Conservation (phyloP, 768 basidiomycete species). For the Pulveroboletus sp. region DNA sequence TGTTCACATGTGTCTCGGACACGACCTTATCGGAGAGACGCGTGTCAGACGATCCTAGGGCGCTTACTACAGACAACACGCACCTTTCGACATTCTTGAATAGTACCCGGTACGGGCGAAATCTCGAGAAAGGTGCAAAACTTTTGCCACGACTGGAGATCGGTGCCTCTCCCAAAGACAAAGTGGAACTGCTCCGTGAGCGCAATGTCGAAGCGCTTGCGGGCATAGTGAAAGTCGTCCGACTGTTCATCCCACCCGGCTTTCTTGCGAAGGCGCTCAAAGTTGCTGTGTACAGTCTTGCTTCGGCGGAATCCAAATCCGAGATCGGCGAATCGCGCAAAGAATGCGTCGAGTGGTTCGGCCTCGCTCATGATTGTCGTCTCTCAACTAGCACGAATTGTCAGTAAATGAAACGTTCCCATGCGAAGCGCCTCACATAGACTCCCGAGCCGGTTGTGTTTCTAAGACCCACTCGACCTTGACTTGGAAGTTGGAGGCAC, state of each 20-base stretch:
- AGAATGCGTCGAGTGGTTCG: slow-evolving; percentile 25
- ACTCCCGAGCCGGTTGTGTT: no score
- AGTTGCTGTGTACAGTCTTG: slow-evolving; percentile 21
- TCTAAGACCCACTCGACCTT: no score
- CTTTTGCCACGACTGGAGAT: slow-evolving; percentile 24
- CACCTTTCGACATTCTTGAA: slow-evolving; percentile 18
- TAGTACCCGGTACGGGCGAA: slow-evolving; percentile 15
- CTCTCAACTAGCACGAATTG: no score
- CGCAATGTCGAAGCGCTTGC: slow-evolving; percentile 14
- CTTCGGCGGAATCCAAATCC: slow-evolving; percentile 14
- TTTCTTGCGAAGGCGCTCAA: slow-evolving; percentile 9
- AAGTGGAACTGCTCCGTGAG: slow-evolving; percentile 26
- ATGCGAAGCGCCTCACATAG: no score
- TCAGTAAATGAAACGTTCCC: no score
- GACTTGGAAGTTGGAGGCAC: no score
- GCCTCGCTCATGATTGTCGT: not conserved
- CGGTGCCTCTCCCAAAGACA: slow-evolving; percentile 16
- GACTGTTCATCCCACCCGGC: slow-evolving; percentile 1
- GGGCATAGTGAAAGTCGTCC: not conserved
- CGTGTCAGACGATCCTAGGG: not conserved
- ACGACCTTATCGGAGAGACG: slow-evolving; percentile 7
- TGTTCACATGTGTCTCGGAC: slow-evolving; percentile 30
- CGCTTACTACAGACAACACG: not conserved
- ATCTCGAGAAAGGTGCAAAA: slow-evolving; percentile 23
- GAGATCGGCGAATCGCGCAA: slow-evolving; percentile 13